These are phyloP conservation scores for Ballota nigra DNA, from an alignment of 257 asterid genomes.

Conservation along the genomic window DNA sequence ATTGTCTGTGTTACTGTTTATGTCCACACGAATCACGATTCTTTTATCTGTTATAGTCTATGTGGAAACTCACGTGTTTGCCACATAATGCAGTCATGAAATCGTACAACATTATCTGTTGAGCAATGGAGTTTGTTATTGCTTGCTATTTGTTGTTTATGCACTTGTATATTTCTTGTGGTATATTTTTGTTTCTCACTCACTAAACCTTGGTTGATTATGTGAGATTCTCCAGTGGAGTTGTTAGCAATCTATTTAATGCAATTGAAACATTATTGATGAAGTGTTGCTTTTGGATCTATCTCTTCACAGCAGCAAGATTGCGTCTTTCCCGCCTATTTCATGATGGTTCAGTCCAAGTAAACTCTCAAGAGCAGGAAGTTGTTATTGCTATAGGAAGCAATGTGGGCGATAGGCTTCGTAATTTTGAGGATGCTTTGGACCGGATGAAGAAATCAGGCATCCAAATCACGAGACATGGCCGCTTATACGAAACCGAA, in stretches of 20 bases:
- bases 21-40: neutral
- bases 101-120: neutral
- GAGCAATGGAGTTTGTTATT: neutral
- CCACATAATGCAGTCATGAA: neutral
- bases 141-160: neutral
- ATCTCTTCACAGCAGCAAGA: conserved; percentile 34
- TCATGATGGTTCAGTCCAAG: conserved; percentile 52
- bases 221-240: neutral
- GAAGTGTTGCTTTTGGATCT: neutral
- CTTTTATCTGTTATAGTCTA: neutral
- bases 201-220: conserved; percentile 6
- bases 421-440: conserved; percentile 79
- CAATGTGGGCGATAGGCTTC: conserved; percentile 79
- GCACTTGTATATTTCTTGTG: neutral
- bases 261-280: neutral
- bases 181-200: neutral
- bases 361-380: conserved; percentile 72
- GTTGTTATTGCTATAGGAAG: conserved; percentile 90
- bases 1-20: neutral
- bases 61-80: neutral
- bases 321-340: conserved; percentile 39
- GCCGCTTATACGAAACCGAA: conserved; percentile 78
- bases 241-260: neutral
- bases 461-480: conserved; percentile 66
- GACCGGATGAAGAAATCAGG: conserved; percentile 74